Conservation (phyloP, 2,329 filamentous ascomycete species). For the Alternaria gaisen region DNA sequence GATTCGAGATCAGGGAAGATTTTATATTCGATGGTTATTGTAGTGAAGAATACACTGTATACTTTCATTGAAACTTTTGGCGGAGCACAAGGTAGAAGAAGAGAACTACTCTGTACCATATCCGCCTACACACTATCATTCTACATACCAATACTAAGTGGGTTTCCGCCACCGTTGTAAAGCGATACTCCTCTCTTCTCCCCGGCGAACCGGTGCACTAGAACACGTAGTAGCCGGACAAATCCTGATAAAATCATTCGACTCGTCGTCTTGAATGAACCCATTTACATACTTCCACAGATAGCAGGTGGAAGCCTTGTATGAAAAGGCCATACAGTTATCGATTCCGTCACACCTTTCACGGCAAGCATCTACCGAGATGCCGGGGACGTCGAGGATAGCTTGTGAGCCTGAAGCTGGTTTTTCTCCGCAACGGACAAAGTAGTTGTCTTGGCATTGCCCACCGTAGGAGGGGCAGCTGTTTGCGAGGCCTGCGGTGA, state of each 20-base stretch:
- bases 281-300: too few relatives aligned
- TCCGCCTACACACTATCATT: not conserved
- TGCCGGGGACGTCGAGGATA: not conserved
- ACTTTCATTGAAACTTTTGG: too few relatives aligned
- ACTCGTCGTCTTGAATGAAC: too few relatives aligned
- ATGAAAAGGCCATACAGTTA: not conserved
- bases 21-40: too few relatives aligned
- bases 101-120: too few relatives aligned
- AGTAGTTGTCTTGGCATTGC: constrained; percentile 10
- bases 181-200: rapidly evolving
- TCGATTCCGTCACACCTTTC: not conserved
- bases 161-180: not conserved
- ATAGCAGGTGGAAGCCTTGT: too few relatives aligned
- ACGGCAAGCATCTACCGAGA: not conserved
- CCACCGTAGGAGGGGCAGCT: not conserved
- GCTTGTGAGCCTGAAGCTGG: not conserved
- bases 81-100: too few relatives aligned
- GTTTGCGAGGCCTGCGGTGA: not conserved
- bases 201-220: not conserved
- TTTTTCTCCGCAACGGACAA: constrained; percentile 1
- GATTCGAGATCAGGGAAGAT: too few relatives aligned
- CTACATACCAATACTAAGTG: not conserved
- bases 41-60: too few relatives aligned
- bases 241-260: too few relatives aligned
- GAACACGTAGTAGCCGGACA: too few relatives aligned